Percentiles rank a stretch among this genome's conserved stretches.
These are phyloP conservation scores for Nothophytophthora sp. DNA, from an alignment of 352 stramenopile species.

Conservation along the genomic window DNA sequence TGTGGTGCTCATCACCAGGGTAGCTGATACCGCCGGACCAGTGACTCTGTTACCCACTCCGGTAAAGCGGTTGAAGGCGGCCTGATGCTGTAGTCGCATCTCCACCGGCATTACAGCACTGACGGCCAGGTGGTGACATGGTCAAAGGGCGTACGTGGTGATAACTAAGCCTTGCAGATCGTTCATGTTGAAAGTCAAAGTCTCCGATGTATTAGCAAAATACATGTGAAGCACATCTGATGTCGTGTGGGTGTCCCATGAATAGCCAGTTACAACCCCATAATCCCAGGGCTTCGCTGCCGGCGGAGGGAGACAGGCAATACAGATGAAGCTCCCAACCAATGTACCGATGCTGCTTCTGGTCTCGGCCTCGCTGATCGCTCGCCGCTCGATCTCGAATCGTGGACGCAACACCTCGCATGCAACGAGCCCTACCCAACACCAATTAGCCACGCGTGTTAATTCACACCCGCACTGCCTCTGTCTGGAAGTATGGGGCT, in stretches of 20 bases:
- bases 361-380: neutral
- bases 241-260: neutral
- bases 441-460: too few species aligned
- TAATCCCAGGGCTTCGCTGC: neutral
- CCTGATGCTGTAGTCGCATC: neutral
- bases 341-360: neutral
- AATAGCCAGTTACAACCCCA: neutral
- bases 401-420: too few species aligned
- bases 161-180: neutral
- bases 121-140: neutral
- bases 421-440: too few species aligned
- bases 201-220: neutral
- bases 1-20: too few species aligned
- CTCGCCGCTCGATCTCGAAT: too few species aligned
- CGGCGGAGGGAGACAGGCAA: neutral
- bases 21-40: too few species aligned
- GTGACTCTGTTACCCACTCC: neutral
- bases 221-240: conserved; percentile 3
- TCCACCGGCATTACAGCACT: conserved; percentile 1
- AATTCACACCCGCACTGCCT: too few species aligned
- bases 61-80: neutral
- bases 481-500: too few species aligned
- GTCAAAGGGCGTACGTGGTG: neutral
- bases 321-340: conserved; percentile 2
- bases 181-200: neutral